phyloP scores from a whole-genome alignment of 208 protist species.

The Tritrichomonas musculus region DNA sequence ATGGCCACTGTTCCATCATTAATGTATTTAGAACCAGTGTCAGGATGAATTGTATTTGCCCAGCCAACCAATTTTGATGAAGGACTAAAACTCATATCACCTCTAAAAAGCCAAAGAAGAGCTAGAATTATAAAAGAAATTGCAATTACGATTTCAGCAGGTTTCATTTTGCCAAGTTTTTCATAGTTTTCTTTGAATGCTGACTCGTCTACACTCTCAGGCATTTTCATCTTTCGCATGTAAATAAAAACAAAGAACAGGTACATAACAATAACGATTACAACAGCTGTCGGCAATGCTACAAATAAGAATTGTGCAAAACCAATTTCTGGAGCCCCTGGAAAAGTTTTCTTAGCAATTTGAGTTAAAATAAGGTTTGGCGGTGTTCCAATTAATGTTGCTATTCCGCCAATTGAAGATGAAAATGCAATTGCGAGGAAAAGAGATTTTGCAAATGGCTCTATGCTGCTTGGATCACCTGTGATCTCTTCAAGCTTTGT shows the following conservation, averaged over 20 bases:
- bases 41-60: not conserved
- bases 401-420: slow-evolving; percentile 42
- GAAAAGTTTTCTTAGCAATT: not conserved
- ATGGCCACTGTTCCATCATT: not conserved
- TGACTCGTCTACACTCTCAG: not conserved
- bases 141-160: not conserved
- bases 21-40: not conserved
- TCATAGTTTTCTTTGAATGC: not conserved
- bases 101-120: not conserved
- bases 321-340: not conserved
- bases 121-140: not conserved
- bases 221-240: not conserved
- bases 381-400: slow-evolving; percentile 43
- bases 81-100: not conserved
- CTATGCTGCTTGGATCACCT: not conserved
- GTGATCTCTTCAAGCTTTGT: too few species aligned
- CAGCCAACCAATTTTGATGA: not conserved
- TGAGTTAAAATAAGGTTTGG: too few species aligned
- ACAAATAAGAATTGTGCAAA: slow-evolving; percentile 31
- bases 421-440: not conserved
- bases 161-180: not conserved
- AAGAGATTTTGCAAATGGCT: not conserved
- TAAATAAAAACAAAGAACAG: not conserved
- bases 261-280: not conserved
- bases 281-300: not conserved